These are phyloP conservation scores for Trebouxia sp. DNA, from an alignment of 139 green algal species.

Conservation along the genomic window DNA sequence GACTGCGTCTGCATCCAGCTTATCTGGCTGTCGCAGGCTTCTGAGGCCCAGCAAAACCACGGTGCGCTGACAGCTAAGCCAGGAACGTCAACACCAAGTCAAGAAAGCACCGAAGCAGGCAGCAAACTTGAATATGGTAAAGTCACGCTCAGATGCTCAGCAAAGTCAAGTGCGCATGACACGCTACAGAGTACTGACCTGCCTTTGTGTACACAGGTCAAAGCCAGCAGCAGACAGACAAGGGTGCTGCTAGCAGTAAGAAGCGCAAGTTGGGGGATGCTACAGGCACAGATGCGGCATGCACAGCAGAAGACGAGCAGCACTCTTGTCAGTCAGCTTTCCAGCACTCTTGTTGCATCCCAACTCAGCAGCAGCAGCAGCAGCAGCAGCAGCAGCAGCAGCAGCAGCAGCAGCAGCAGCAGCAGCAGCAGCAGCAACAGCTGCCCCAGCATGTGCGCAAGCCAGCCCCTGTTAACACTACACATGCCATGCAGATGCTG, in stretches of 20 bases:
- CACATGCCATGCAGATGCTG: background rate
- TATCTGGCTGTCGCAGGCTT: no score
- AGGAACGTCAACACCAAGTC: background rate
- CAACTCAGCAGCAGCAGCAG: background rate
- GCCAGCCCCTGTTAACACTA: background rate
- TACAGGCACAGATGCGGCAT: background rate
- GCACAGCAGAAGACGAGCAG: slow-evolving; percentile 3
- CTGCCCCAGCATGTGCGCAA: background rate
- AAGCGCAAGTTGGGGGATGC: background rate
- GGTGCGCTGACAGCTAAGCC: background rate
- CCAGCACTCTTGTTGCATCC: no score
- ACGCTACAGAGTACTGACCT: no score
- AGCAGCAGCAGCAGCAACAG: background rate
- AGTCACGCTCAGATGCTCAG: background rate
- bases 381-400: background rate
- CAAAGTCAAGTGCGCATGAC: no score
- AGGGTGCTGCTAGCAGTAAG: background rate
- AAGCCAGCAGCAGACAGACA: background rate
- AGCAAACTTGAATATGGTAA: background rate
- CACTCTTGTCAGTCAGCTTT: slow-evolving; percentile 16
- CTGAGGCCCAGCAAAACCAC: background rate
- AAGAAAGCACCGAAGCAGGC: slow-evolving; percentile 1
- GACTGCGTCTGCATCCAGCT: no score
- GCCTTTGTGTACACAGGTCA: no score
- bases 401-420: background rate